Evolutionary conservation across 768 basidiomycete species (phyloP).

Genomic region (Lactifluus piperatus): DNA sequence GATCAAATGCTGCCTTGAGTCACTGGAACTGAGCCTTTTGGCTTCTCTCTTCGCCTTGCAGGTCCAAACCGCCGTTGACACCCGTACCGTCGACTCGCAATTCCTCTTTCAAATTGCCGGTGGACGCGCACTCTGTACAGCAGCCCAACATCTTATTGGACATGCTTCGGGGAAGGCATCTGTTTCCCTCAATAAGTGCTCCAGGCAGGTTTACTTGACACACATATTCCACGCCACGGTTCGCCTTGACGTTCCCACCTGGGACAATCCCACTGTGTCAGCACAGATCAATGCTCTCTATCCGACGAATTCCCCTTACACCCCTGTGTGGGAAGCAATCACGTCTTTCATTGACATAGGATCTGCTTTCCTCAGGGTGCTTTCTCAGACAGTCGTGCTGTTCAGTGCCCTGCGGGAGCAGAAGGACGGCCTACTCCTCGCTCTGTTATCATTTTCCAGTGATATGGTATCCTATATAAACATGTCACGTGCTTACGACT

Average conservation of each 20-base stretch:
- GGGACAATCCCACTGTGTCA: constrained; percentile 61
- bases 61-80: too few relatives aligned
- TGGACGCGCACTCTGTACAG: too few relatives aligned
- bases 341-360: constrained; percentile 33
- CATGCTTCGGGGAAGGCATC: constrained; percentile 32
- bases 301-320: too few relatives aligned
- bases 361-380: constrained; percentile 34
- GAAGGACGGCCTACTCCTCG: constrained; percentile 52
- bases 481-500: background rate
- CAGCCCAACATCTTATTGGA: too few relatives aligned
- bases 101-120: too few relatives aligned
- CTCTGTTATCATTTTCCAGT: constrained; percentile 45
- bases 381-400: constrained; percentile 56
- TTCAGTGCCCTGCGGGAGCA: constrained; percentile 48
- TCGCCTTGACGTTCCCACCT: too few relatives aligned
- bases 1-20: too few relatives aligned
- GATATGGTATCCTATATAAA: constrained; percentile 36
- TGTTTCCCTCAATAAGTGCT: constrained; percentile 45
- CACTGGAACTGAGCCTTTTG: too few relatives aligned
- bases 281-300: constrained; percentile 51
- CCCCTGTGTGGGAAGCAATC: constrained; percentile 61
- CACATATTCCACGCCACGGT: constrained; percentile 60
- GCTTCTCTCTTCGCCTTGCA: too few relatives aligned
- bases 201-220: constrained; percentile 52
- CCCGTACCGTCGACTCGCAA: too few relatives aligned